These are phyloP conservation scores for Teratosphaeria nubilosa DNA, from an alignment of 2,329 filamentous ascomycete genomes.

Conservation along the genomic window DNA sequence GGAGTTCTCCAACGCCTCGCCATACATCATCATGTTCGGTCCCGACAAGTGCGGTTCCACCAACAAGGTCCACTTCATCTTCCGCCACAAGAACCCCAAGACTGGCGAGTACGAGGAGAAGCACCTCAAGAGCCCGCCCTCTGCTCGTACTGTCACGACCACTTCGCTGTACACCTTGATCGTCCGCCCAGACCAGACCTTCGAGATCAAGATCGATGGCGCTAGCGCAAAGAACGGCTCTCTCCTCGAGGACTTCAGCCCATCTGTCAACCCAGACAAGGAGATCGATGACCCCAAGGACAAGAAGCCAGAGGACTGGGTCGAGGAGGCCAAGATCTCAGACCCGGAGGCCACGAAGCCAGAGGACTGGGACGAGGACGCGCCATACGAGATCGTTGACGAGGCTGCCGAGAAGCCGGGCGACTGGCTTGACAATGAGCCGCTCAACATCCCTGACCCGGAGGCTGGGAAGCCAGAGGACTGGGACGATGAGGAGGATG, in stretches of 20 bases:
- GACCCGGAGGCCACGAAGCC: slow-evolving; percentile 94
- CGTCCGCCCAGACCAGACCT: slow-evolving; percentile 93
- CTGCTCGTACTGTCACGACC: slow-evolving; percentile 81
- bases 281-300: slow-evolving; percentile 95
- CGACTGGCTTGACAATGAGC: slow-evolving; percentile 92
- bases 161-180: slow-evolving; percentile 93
- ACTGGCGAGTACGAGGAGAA: slow-evolving; percentile 99
- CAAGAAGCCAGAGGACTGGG: slow-evolving; percentile 90
- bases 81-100: slow-evolving; percentile 99
- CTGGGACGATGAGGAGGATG: slow-evolving; percentile 99
- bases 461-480: slow-evolving; percentile 96
- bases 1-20: slow-evolving; percentile 94
- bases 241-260: slow-evolving; percentile 86
- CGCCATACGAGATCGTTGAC: slow-evolving; percentile 90
- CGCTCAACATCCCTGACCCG: slow-evolving; percentile 73
- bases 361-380: slow-evolving; percentile 98
- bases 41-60: slow-evolving; percentile 98
- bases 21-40: slow-evolving; percentile 99
- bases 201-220: slow-evolving; percentile 83
- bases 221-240: slow-evolving; percentile 79
- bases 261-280: slow-evolving; percentile 83
- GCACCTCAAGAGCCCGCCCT: slow-evolving; percentile 76
- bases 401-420: slow-evolving; percentile 84
- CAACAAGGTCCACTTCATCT: slow-evolving; percentile 97
- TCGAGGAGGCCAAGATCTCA: slow-evolving; percentile 81